Percentiles rank a stretch among this genome's conserved stretches.
Conservation (phyloP, 108 stramenopile species). For the Poteriospumella lacustris region DNA sequence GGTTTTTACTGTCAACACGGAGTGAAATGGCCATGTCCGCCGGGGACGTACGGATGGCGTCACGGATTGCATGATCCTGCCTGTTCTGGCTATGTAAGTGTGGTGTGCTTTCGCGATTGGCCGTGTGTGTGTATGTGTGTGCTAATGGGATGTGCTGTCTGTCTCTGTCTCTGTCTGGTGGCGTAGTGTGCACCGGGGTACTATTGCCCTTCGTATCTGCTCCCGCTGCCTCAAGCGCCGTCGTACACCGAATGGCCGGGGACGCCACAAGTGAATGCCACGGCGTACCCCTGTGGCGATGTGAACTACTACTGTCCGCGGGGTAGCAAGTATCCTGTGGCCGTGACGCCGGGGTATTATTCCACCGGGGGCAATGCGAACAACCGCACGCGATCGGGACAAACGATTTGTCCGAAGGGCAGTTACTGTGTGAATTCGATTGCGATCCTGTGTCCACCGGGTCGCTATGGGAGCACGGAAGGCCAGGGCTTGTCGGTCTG, state of each 20-base stretch:
- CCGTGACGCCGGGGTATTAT: constrained; percentile 1
- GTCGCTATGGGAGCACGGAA: background rate
- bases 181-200: constrained; percentile 16
- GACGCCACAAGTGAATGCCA: background rate
- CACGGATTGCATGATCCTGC: too few relatives aligned
- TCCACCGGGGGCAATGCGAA: constrained; percentile 2
- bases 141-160: background rate
- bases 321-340: background rate
- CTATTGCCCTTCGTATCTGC: constrained; percentile 5
- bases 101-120: too few relatives aligned
- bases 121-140: too few relatives aligned
- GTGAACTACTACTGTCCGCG: constrained; percentile 13
- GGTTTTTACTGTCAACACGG: constrained; percentile 20
- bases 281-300: constrained; percentile 16
- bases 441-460: constrained; percentile 15
- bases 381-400: constrained; percentile 13
- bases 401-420: constrained; percentile 1
- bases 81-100: too few relatives aligned
- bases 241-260: background rate
- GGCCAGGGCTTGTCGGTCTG: background rate
- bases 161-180: background rate
- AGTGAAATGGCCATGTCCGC: too few relatives aligned
- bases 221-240: background rate
- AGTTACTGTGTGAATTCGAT: constrained; percentile 17
- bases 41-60: too few relatives aligned